A percentile compares a stretch with the other conserved stretches of the same genome.
phyloP scores from a whole-genome alignment of 805 yeast species.

The Nakazawaea molendinolei region DNA sequence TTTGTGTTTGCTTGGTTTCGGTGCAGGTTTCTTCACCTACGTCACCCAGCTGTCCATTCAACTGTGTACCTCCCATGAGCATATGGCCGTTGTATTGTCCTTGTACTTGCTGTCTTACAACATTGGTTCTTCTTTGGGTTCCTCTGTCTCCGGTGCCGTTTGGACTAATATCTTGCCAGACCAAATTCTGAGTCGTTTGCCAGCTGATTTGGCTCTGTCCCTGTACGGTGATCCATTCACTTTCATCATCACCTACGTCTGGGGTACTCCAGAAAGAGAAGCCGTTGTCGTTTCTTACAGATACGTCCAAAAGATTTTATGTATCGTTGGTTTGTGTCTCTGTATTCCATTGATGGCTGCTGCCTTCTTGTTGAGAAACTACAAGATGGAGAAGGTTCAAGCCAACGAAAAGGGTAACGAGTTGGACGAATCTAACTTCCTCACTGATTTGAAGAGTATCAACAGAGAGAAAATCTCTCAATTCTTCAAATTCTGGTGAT shows the following conservation, averaged over 20 bases:
- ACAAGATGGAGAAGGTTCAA: conserved; percentile 27
- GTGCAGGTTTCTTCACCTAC: conserved; percentile 68
- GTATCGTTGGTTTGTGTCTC: conserved; percentile 48
- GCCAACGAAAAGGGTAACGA: background rate
- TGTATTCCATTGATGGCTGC: conserved; percentile 43
- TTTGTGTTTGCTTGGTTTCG: conserved; percentile 59
- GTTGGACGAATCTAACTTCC: too few relatives aligned
- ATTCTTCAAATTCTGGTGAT: too few relatives aligned
- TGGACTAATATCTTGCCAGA: conserved; percentile 58
- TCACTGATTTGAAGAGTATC: too few relatives aligned
- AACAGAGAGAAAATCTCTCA: too few relatives aligned
- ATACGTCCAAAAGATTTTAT: conserved; percentile 51
- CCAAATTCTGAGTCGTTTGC: conserved; percentile 30
- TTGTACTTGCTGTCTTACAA: conserved; percentile 51
- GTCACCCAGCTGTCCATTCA: conserved; percentile 56
- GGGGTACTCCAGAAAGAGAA: conserved; percentile 59
- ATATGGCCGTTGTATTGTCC: conserved; percentile 57
- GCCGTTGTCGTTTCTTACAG: conserved; percentile 54
- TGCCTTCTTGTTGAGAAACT: conserved; percentile 48
- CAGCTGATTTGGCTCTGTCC: conserved; percentile 29
- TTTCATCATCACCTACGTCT: conserved; percentile 39
- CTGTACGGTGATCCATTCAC: conserved; percentile 51
- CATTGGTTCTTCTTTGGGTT: conserved; percentile 60
- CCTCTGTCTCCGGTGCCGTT: conserved; percentile 60
- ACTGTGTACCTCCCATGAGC: conserved; percentile 52